phyloP scores from a whole-genome alignment of 306 rosid species.

The Gastrolobium villosum region DNA sequence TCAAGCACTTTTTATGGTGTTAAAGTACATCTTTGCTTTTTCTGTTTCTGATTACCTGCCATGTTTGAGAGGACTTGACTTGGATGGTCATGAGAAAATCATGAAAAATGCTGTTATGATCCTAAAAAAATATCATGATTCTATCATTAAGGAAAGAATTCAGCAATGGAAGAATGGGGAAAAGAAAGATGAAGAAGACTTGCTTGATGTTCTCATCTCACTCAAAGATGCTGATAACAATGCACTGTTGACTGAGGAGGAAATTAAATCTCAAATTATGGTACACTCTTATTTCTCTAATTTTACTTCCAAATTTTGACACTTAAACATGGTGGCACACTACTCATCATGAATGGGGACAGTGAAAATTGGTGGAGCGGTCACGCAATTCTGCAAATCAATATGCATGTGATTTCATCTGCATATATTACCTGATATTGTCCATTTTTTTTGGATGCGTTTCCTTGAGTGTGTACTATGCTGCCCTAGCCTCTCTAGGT shows the following conservation, averaged over 20 bases:
- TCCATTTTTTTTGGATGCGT: no score
- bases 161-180: background rate
- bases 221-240: background rate
- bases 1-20: slow-evolving; percentile 10
- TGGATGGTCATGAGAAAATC: background rate
- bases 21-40: slow-evolving; percentile 30
- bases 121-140: background rate
- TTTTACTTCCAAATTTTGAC: no score
- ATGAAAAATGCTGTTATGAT: background rate
- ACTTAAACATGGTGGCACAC: no score
- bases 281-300: background rate
- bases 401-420: no score
- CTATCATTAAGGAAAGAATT: background rate
- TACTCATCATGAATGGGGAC: no score
- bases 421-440: no score
- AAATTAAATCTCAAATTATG: background rate
- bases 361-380: no score
- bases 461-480: no score
- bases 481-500: no score
- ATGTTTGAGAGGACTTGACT: background rate
- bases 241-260: background rate
- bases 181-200: background rate
- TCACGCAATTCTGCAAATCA: no score
- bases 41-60: slow-evolving; percentile 46
- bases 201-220: slow-evolving; percentile 26